phyloP scores from a whole-genome alignment of 2,329 filamentous ascomycete genomes.

The Aspergillus udagawae region DNA sequence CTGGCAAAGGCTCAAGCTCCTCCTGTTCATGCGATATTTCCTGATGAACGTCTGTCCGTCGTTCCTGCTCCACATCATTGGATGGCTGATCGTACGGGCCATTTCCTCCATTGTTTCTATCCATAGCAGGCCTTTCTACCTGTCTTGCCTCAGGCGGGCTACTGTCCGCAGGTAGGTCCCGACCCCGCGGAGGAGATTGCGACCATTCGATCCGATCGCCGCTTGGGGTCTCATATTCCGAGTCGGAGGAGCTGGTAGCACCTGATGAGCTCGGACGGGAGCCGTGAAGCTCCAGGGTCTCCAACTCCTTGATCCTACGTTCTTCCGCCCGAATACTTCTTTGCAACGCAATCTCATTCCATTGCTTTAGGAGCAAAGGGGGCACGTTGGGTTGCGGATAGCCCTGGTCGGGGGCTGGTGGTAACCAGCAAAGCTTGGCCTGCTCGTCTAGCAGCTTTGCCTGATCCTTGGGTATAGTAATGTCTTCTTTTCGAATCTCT shows the following conservation, averaged over 20 bases:
- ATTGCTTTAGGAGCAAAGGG: constrained; percentile 29
- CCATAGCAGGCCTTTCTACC: background rate
- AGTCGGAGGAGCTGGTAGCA: background rate
- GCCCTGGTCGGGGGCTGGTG: constrained; percentile 26
- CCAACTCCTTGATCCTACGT: background rate
- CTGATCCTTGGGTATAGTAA: constrained; percentile 50
- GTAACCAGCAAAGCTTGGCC: constrained; percentile 37
- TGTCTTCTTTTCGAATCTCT: constrained; percentile 40
- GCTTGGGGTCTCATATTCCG: constrained; percentile 10
- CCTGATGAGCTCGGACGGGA: background rate
- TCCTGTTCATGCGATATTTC: background rate
- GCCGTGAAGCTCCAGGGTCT: background rate
- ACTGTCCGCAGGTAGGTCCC: constrained; percentile 26
- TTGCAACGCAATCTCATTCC: constrained; percentile 29
- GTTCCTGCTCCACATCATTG: background rate
- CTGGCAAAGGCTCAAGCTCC: background rate
- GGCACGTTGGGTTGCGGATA: constrained; percentile 33
- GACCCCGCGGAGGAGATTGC: background rate
- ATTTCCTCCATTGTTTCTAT: background rate
- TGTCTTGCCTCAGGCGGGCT: constrained; percentile 17
- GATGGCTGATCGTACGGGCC: background rate
- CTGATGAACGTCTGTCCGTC: background rate
- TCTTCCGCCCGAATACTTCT: constrained; percentile 5
- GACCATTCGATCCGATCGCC: constrained; percentile 19
- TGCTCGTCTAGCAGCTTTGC: constrained; percentile 43